Evolutionary conservation across 345 rosid species (phyloP).

Genomic region (Durio zibethinus): DNA sequence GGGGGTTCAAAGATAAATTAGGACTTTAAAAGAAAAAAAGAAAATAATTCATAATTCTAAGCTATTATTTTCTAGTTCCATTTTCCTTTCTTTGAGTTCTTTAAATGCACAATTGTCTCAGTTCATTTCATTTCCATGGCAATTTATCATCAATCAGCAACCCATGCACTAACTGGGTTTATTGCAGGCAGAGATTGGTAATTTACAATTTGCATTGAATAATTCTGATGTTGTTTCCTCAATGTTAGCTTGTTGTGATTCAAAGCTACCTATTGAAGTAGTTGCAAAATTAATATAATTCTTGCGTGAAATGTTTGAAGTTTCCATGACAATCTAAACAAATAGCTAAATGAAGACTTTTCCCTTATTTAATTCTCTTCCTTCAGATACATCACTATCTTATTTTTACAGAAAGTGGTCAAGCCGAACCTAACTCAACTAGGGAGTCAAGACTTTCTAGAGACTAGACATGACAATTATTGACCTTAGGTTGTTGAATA

Average conservation of each 20-base stretch:
- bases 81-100: background rate
- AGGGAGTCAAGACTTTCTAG: conserved; percentile 24
- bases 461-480: conserved; percentile 20
- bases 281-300: background rate
- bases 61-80: background rate
- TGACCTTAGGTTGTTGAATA: background rate
- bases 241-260: background rate
- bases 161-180: background rate
- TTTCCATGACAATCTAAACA: background rate
- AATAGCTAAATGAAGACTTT: conserved; percentile 3
- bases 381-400: background rate
- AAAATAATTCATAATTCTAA: background rate
- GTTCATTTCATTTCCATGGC: background rate
- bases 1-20: too few relatives aligned
- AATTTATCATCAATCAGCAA: background rate
- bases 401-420: conserved; percentile 7
- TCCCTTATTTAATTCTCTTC: background rate
- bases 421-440: conserved; percentile 31
- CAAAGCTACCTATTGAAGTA: background rate
- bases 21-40: too few relatives aligned
- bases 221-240: background rate
- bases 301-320: background rate
- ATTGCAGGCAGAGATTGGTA: too few relatives aligned
- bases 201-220: background rate
- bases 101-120: background rate